Conservation (phyloP, 176 grass and related monocot genomes). For the Olyra latifolia region DNA sequence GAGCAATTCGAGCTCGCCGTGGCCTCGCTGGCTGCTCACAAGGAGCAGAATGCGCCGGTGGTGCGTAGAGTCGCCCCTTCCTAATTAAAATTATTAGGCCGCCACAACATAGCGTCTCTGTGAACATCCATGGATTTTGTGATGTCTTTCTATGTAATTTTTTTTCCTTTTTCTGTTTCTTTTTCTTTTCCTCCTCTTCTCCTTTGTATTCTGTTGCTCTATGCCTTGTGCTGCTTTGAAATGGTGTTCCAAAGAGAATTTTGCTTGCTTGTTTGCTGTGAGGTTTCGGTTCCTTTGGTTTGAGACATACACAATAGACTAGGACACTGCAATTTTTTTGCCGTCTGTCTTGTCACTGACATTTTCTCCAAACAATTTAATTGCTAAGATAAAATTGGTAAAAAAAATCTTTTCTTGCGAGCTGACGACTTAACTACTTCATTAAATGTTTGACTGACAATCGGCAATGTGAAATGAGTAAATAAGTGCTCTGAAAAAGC, state of each 20-base stretch:
- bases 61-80: neutral
- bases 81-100: conserved; percentile 1
- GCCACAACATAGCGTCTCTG: neutral
- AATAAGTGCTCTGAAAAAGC: neutral
- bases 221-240: neutral
- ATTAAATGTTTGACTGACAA: neutral
- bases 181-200: neutral
- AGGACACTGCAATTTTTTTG: neutral
- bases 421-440: neutral
- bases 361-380: too few relatives aligned
- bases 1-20: conserved; percentile 63
- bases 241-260: neutral
- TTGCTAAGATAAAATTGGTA: neutral
- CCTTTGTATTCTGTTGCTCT: neutral
- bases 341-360: too few relatives aligned
- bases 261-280: neutral
- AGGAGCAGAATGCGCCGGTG: neutral
- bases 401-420: neutral
- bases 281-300: neutral
- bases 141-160: neutral
- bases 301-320: neutral
- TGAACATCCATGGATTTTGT: neutral
- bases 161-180: neutral
- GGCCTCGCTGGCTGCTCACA: conserved; percentile 24
- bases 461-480: neutral